phyloP scores from a whole-genome alignment of 192 early-diverging fungal species.

The Dissophora ornata region DNA sequence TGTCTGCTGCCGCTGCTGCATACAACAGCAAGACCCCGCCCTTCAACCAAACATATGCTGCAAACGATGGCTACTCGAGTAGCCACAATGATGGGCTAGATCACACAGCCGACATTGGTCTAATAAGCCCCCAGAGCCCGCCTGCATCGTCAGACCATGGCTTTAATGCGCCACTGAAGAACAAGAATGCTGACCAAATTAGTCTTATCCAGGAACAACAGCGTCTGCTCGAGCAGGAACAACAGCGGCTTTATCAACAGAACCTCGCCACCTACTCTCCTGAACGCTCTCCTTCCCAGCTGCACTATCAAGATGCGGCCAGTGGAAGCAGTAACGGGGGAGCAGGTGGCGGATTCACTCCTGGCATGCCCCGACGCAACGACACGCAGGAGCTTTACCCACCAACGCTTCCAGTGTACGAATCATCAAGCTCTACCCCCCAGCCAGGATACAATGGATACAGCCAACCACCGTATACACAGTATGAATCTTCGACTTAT shows the following conservation, averaged over 20 bases:
- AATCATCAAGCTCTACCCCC: not conserved
- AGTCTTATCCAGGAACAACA: conserved; percentile 42
- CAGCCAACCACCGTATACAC: conserved; percentile 1
- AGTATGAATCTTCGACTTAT: conserved; percentile 24
- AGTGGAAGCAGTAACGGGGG: not conserved
- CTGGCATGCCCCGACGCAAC: conserved; percentile 10
- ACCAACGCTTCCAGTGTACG: conserved; percentile 16
- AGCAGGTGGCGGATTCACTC: conserved; percentile 4
- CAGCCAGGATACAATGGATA: conserved; percentile 21
- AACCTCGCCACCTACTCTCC: conserved; percentile 39
- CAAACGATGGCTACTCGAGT: conserved; percentile 12
- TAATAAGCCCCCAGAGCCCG: not conserved
- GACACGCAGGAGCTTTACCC: conserved; percentile 33
- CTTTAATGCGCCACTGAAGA: conserved; percentile 2
- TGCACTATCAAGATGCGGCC: conserved; percentile 27
- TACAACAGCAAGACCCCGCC: conserved; percentile 41
- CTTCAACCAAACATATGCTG: not conserved
- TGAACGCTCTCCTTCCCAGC: conserved; percentile 14
- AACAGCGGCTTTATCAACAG: conserved; percentile 47
- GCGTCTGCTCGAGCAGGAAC: conserved; percentile 38
- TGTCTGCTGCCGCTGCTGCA: conserved; percentile 38
- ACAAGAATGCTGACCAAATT: conserved; percentile 12
- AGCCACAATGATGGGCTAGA: conserved; percentile 11
- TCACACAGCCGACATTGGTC: conserved; percentile 1
- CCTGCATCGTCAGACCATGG: not conserved